A percentile compares a stretch with the other conserved stretches of the same genome.
phyloP scores from a whole-genome alignment of 2,329 filamentous ascomycete species.

The Eutypa lata region DNA sequence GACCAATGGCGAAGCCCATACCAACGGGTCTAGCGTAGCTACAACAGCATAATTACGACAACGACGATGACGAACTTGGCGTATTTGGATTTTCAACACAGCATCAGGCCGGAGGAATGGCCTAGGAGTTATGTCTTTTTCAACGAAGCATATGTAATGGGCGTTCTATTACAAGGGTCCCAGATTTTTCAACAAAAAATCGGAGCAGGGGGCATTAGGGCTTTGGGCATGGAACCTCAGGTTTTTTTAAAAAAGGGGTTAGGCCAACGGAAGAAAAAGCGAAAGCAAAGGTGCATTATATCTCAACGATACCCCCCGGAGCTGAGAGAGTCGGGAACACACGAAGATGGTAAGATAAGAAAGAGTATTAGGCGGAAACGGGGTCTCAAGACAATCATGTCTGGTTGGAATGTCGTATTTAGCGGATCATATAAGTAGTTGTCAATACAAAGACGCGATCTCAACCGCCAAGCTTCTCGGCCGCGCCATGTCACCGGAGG shows the following conservation, averaged over 20 bases:
- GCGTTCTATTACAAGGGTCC: slow-evolving; percentile 24
- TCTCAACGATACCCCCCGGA: not conserved
- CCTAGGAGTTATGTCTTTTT: slow-evolving; percentile 22
- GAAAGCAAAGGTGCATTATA: slow-evolving; percentile 1
- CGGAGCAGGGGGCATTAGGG: slow-evolving; percentile 21
- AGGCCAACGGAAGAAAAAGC: slow-evolving; percentile 11
- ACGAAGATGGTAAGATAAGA: not conserved
- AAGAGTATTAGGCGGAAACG: no score
- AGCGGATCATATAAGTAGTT: no score
- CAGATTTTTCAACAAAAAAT: slow-evolving; percentile 33
- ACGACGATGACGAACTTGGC: slow-evolving; percentile 22
- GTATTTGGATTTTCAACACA: slow-evolving; percentile 31
- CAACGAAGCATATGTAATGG: slow-evolving; percentile 32
- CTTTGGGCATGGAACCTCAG: slow-evolving; percentile 3
- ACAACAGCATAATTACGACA: slow-evolving; percentile 9
- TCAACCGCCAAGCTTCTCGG: no score
- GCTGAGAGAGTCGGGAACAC: slow-evolving; percentile 9
- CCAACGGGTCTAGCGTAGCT: not conserved
- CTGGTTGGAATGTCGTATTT: no score
- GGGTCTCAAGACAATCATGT: no score
- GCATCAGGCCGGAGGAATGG: slow-evolving; percentile 20
- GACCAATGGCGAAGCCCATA: slow-evolving; percentile 11
- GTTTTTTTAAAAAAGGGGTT: not conserved
- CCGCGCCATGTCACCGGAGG: no score
- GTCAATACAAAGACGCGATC: no score